These are phyloP conservation scores for Trichophyton rubrum DNA, from an alignment of 2,329 filamentous ascomycete species.

Conservation along the genomic window DNA sequence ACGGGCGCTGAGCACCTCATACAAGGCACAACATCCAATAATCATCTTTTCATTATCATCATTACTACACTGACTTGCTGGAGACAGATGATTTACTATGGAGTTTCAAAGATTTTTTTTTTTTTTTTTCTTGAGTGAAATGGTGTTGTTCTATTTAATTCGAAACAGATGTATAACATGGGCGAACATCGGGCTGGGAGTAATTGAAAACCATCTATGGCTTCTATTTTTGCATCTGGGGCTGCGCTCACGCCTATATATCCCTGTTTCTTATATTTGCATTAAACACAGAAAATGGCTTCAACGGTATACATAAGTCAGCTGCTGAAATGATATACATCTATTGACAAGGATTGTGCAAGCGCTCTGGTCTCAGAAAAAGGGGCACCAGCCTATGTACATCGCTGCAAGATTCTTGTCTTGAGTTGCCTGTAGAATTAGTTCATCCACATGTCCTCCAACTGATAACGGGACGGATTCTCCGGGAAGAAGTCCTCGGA, in stretches of 20 bases:
- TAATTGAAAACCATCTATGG: no score
- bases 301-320: background rate
- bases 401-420: constrained; percentile 70
- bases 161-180: no score
- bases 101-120: no score
- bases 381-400: constrained; percentile 77
- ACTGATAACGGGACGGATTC: constrained; percentile 90
- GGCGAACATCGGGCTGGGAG: no score
- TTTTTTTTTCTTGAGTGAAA: no score
- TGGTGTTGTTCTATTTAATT: no score
- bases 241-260: no score
- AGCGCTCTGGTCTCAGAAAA: constrained; percentile 7
- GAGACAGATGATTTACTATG: no score
- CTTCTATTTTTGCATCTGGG: no score
- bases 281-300: background rate
- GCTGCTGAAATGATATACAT: background rate
- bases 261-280: background rate
- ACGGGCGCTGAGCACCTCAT: constrained; percentile 14
- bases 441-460: constrained; percentile 91
- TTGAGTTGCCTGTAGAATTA: constrained; percentile 78
- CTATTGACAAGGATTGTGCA: background rate
- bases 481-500: constrained; percentile 67
- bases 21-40: background rate
- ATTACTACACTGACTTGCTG: background rate
- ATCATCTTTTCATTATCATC: background rate